phyloP scores from a whole-genome alignment of 1,284 basidiomycete species.

The Ceratobasidium sp. region DNA sequence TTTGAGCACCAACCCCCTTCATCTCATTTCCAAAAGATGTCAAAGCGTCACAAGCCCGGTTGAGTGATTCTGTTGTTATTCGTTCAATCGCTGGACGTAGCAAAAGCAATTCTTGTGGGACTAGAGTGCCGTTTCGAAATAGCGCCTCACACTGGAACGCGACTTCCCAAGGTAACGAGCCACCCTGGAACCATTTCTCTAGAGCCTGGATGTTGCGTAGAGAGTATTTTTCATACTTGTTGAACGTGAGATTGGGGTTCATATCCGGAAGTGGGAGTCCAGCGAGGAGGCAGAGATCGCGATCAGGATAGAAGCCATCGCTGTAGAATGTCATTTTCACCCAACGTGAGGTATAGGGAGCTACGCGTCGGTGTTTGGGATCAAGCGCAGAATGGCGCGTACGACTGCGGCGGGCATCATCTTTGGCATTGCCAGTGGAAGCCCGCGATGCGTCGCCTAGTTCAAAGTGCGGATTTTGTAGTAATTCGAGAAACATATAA shows the following conservation, averaged over 20 bases:
- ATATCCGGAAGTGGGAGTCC: constrained; percentile 19
- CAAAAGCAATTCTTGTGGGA: constrained; percentile 38
- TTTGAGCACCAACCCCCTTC: constrained; percentile 8
- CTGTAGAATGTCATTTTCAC: constrained; percentile 30
- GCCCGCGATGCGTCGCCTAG: background rate
- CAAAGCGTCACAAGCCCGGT: constrained; percentile 10
- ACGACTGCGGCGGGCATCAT: constrained; percentile 8
- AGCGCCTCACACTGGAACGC: constrained; percentile 44
- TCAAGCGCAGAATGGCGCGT: constrained; percentile 19
- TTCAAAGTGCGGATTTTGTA: constrained; percentile 31
- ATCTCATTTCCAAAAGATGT: constrained; percentile 25
- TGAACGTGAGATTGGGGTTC: constrained; percentile 10
- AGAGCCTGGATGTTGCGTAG: constrained; percentile 18
- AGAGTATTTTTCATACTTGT: constrained; percentile 25
- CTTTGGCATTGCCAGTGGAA: constrained; percentile 1
- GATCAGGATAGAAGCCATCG: constrained; percentile 8
- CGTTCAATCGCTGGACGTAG: constrained; percentile 13
- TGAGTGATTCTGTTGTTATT: background rate
- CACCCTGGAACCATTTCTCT: constrained; percentile 8
- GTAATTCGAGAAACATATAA: constrained; percentile 27
- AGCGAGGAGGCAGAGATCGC: constrained; percentile 23
- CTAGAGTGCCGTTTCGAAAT: constrained; percentile 39
- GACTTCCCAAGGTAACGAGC: constrained; percentile 37
- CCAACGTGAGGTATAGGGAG: constrained; percentile 31
- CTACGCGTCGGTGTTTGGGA: constrained; percentile 38